These are phyloP conservation scores for Zymoseptoria crescenta DNA, from an alignment of 2,329 filamentous ascomycete genomes.

Conservation along the genomic window DNA sequence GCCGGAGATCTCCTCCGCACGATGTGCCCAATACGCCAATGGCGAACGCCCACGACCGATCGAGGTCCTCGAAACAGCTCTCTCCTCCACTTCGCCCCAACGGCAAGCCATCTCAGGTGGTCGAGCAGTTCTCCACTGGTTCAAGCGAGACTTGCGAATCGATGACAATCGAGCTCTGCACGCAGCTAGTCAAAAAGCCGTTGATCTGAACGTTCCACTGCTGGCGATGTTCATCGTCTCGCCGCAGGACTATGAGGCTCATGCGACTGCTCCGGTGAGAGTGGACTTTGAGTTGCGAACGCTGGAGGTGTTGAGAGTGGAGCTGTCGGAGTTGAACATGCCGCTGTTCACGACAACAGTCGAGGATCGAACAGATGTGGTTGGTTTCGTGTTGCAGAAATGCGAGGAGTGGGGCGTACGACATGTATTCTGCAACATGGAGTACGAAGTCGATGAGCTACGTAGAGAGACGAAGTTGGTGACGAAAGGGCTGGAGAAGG, in stretches of 20 bases:
- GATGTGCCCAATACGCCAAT: conserved; percentile 66
- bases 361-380: conserved; percentile 55
- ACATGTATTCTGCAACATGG: conserved; percentile 74
- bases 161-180: conserved; percentile 66
- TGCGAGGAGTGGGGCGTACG: conserved; percentile 64
- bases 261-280: conserved; percentile 62
- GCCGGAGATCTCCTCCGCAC: conserved; percentile 73
- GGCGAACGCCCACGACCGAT: conserved; percentile 65
- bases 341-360: conserved; percentile 70
- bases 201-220: conserved; percentile 60
- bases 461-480: conserved; percentile 65
- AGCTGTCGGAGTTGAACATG: conserved; percentile 64
- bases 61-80: conserved; percentile 54
- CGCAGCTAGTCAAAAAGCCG: conserved; percentile 59
- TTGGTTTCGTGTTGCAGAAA: conserved; percentile 54
- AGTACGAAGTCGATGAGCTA: conserved; percentile 88
- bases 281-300: conserved; percentile 77
- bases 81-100: conserved; percentile 51
- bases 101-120: conserved; percentile 48
- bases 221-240: conserved; percentile 72
- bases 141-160: conserved; percentile 71
- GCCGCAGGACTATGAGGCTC: conserved; percentile 77
- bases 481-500: conserved; percentile 51
- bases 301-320: conserved; percentile 55
- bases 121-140: conserved; percentile 76